Evolutionary conservation across 2,329 filamentous ascomycete genomes (phyloP).

Genomic region (Penicillium sp.): DNA sequence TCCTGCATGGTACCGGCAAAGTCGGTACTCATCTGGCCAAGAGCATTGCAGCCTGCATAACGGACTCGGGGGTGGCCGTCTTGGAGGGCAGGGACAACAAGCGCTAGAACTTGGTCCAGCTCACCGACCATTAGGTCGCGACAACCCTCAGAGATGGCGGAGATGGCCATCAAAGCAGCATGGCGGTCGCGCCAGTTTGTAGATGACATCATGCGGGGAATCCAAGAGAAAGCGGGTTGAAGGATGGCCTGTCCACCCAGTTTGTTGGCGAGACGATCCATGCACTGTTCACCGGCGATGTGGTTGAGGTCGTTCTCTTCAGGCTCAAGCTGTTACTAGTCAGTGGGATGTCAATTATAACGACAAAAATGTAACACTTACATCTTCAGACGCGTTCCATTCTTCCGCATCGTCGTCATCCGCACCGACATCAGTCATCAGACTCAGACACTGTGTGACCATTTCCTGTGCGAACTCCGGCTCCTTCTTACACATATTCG

Average conservation of each 20-base stretch:
- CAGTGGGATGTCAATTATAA: conserved; percentile 26
- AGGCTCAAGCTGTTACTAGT: conserved; percentile 66
- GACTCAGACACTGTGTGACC: conserved; percentile 95
- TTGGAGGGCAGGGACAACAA: conserved; percentile 87
- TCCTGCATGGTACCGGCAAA: conserved; percentile 98
- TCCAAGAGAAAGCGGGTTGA: conserved; percentile 92
- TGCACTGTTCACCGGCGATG: conserved; percentile 95
- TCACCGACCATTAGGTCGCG: conserved; percentile 94
- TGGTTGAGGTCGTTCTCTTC: conserved; percentile 98
- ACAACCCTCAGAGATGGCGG: conserved; percentile 95
- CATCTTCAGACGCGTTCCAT: conserved; percentile 90
- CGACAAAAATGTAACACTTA: conserved; percentile 44
- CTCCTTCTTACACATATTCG: conserved; percentile 93
- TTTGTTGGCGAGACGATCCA: conserved; percentile 97
- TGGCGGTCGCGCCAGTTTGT: conserved; percentile 93
- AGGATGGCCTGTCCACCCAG: conserved; percentile 91
- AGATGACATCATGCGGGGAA: conserved; percentile 96
- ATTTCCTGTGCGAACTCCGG: conserved; percentile 88
- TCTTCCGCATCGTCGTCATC: conserved; percentile 94
- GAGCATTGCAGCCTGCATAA: conserved; percentile 95
- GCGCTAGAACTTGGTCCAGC: conserved; percentile 85
- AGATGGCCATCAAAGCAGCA: conserved; percentile 97
- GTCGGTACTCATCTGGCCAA: conserved; percentile 99
- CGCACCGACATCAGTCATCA: conserved; percentile 95
- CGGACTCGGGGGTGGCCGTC: conserved; percentile 91